phyloP scores from a whole-genome alignment of 768 basidiomycete genomes.

The Russula ochroleuca region DNA sequence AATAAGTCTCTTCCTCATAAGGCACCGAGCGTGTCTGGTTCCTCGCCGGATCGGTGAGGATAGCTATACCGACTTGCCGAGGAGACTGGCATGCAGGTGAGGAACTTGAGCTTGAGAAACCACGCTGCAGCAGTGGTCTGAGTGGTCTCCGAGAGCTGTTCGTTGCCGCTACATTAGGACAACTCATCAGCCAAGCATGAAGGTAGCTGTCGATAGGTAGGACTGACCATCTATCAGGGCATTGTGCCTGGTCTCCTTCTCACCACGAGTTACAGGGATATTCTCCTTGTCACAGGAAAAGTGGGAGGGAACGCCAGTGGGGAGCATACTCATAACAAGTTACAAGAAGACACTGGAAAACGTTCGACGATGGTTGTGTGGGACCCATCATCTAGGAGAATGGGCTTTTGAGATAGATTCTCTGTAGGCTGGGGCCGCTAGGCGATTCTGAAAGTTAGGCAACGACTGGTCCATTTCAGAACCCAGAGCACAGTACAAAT shows the following conservation, averaged over 20 bases:
- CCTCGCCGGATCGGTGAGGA: constrained; percentile 11
- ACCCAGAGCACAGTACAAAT: no score
- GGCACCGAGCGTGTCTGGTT: no score
- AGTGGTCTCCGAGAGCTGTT: neutral
- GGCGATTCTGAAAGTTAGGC: neutral
- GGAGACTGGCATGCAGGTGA: neutral
- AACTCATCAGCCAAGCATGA: neutral
- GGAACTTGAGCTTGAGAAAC: neutral
- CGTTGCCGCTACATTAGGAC: neutral
- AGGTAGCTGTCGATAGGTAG: neutral
- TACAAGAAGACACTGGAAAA: neutral
- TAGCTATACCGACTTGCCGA: neutral
- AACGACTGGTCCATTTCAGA: neutral
- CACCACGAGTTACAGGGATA: neutral
- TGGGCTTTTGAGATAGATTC: no score
- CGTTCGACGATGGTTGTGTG: neutral
- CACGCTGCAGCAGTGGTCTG: neutral
- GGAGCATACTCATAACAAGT: neutral
- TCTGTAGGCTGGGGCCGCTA: no score
- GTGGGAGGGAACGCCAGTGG: neutral
- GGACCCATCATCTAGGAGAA: neutral
- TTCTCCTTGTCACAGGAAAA: neutral
- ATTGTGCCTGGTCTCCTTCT: neutral
- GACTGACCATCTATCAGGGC: constrained; percentile 16
- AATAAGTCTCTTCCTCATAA: neutral